Base-by-base conservation (phyloP, 1,284 basidiomycete species). In the Malassezia arunalokei region DNA sequence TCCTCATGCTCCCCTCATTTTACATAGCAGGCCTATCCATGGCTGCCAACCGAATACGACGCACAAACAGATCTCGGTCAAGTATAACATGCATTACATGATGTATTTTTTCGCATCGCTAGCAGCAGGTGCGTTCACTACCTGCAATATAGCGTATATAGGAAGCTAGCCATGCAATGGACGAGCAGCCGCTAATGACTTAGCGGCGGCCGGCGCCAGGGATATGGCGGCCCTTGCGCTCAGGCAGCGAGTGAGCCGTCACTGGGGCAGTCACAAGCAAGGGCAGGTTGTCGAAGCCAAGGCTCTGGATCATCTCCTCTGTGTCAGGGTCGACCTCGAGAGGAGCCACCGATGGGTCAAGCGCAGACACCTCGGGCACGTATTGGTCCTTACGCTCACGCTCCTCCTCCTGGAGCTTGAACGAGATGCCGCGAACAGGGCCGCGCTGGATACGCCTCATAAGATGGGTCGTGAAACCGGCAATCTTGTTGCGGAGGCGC, bases 351-450 rank as follows among this genome's bases (percentile, higher is more conserved):
- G 64, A 60, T 41, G 67, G 59, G 70, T 73, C 70, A 39, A 73
- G 67, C 31, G 70, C 70, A 39, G 70, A 73, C 49, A 73, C 68
- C 60, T 73, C 70, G 51, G 70, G 70, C 12, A 73, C 70, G 64
- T 73, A 73, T 61, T 73, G 66, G 61, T 73, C 70, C 63, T 98
- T 98, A 75, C 92, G 81, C 79, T 99, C 94, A 66, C 94, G 83
- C 80, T 99, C 94, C 79, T 99, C 94, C 76, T 98, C 94, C 77
- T 99, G 94, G 66, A 99, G 86, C 79, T 95, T 95, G 89, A 98
- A 99, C 63, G 91, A 96, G 77, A 99, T 98, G 74, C 94, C 94
- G 71, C 91, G 89, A 63, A 99, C 94, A 71, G 94, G 94, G n/a
- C 92, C 92, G 65, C 85, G 85, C 78, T 95, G 89, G 74, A 99